Conservation (phyloP, 2,329 filamentous ascomycete genomes). For the Aspergillus awamori region DNA sequence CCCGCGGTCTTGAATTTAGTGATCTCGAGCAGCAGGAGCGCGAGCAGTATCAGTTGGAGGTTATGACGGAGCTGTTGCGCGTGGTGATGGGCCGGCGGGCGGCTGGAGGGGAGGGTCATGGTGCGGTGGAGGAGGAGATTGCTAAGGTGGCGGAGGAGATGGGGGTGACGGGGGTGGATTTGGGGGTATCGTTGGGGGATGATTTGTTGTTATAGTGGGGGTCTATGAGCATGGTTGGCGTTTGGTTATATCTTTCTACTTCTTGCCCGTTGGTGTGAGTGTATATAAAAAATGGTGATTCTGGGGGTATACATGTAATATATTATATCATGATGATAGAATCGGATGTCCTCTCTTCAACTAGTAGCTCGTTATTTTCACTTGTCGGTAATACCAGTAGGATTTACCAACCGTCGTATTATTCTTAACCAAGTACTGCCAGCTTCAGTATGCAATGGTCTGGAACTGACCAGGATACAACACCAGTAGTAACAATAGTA, state of each 20-base stretch:
- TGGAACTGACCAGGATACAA: too few species aligned
- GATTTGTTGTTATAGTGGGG: slow-evolving; percentile 22
- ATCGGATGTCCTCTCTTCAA: not conserved
- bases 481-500: too few species aligned
- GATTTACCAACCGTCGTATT: not conserved
- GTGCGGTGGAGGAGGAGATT: slow-evolving; percentile 37
- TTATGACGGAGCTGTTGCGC: slow-evolving; percentile 45
- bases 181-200: slow-evolving; percentile 34
- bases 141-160: slow-evolving; percentile 41
- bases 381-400: too few species aligned
- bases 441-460: too few species aligned
- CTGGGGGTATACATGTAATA: not conserved
- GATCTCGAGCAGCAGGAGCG: slow-evolving; percentile 42
- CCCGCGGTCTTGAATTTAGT: slow-evolving; percentile 37
- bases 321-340: not conserved
- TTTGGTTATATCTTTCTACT: not conserved
- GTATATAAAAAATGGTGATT: not conserved
- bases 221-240: slow-evolving; percentile 12
- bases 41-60: slow-evolving; percentile 46
- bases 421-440: not conserved
- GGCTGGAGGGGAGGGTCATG: slow-evolving; percentile 25
- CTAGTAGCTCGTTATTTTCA: too few species aligned
- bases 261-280: not conserved
- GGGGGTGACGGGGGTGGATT: slow-evolving; percentile 35
- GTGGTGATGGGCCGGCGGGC: slow-evolving; percentile 42